Base-by-base conservation (phyloP, 495 filamentous ascomycete species). In the Platismatia glauca region DNA sequence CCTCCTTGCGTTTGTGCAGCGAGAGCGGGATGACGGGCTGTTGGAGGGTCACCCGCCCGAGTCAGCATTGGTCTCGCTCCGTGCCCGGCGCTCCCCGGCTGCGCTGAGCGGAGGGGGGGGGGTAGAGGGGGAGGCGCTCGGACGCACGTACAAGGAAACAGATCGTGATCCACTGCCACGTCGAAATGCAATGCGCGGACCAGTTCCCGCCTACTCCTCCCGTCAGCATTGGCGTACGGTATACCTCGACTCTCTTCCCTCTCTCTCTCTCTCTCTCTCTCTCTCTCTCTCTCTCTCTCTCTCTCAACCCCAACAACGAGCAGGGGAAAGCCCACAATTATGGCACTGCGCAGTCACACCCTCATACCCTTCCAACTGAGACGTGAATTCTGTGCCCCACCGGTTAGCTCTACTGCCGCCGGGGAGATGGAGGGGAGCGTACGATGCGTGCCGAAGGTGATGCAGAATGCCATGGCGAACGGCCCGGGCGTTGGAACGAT, bases 101-200 rank as follows among this genome's bases (percentile, higher is more conserved):
- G 1, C 7, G 8, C 24, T 4, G 38, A 38, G 31, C 13, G 3
- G 15, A 11, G 11, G 4, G 24, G 16, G 24, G 8, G 6, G 2
- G 16, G 20, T 8, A 22, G 16, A 3, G 43, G 20, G 22, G 8
- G 20, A 20, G 3, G 16, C 15, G 20, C 9, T 27, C 46, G 46
- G 5, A 29, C 16, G 24, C 48, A 63, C 78, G 64, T 75, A 82
- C 79, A 65, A 83, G 53, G 58, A 83, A 83, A 70, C 80, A 83
- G 53, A 83, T 61, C 34, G 80, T 83, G 58, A 83, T 80, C 66
- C 76, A 83, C 2, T 77, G 76, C 80, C 79, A 83, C 70, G 78
- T 69, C 20, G 77, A 81, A 9, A 78, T 62, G 56, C 79, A 82
- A 68, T 78, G 77, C 24, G 77, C 80, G 64, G 76, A 76, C 76